These are phyloP conservation scores for Aegilops speltoides DNA, from an alignment of 176 grass and related monocot species.

Conservation along the genomic window DNA sequence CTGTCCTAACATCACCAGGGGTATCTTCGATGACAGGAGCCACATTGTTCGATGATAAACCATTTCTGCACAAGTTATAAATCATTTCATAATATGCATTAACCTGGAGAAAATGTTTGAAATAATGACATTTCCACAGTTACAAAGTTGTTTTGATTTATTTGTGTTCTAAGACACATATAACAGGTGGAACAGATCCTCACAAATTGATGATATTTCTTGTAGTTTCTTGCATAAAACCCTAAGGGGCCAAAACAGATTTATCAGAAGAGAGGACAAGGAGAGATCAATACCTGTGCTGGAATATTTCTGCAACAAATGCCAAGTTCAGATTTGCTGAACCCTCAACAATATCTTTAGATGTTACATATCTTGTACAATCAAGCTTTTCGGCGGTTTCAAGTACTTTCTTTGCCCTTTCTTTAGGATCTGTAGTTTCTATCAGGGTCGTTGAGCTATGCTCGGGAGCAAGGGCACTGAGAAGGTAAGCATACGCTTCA, in stretches of 20 bases:
- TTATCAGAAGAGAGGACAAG: not conserved
- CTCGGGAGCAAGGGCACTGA: conserved; percentile 91
- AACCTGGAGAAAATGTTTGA: not conserved
- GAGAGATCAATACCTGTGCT: conserved; percentile 57
- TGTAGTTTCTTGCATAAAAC: conserved; percentile 1
- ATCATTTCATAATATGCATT: conserved; percentile 20
- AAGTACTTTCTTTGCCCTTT: conserved; percentile 89
- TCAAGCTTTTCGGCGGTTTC: conserved; percentile 90
- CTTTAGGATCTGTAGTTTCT: conserved; percentile 81
- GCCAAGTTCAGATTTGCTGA: conserved; percentile 98
- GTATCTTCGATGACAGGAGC: conserved; percentile 38
- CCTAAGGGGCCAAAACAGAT: not conserved
- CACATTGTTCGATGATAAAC: conserved; percentile 64
- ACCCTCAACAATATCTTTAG: conserved; percentile 94
- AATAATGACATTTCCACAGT: conserved; percentile 8
- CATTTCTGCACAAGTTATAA: conserved; percentile 72
- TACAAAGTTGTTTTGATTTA: not conserved
- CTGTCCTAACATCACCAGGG: conserved; percentile 92
- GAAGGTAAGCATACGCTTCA: conserved; percentile 96
- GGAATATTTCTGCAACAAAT: conserved; percentile 99
- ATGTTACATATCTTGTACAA: conserved; percentile 86
- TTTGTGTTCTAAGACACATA: not conserved
- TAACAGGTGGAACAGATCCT: not conserved
- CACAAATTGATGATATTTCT: not conserved
- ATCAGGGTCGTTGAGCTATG: conserved; percentile 52